A percentile compares a stretch with the other conserved stretches of the same genome.
Conservation (phyloP, 164 flowering plant genomes). For the Taxillus chinensis region DNA sequence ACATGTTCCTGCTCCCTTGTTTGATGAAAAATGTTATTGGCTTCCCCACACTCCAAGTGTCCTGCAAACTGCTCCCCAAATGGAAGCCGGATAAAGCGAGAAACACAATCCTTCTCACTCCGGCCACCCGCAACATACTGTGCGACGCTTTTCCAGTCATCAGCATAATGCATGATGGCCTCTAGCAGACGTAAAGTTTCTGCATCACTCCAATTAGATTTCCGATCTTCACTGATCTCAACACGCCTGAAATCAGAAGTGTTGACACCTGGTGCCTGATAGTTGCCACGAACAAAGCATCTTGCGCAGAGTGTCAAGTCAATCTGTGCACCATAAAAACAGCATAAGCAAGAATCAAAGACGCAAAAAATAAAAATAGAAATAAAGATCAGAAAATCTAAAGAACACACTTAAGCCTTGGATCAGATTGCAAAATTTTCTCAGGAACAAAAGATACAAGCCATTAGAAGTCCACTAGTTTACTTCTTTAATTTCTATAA, state of each 20-base stretch:
- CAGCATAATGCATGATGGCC: constrained; percentile 75
- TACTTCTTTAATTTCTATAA: too few relatives aligned
- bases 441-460: too few relatives aligned
- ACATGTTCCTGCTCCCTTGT: constrained; percentile 16
- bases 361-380: too few relatives aligned
- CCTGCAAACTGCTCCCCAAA: constrained; percentile 67
- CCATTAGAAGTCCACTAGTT: too few relatives aligned
- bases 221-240: constrained; percentile 68
- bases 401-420: too few relatives aligned
- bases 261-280: constrained; percentile 39
- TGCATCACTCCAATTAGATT: constrained; percentile 69
- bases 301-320: constrained; percentile 86
- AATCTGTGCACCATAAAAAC: constrained; percentile 31
- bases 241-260: constrained; percentile 75
- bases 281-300: constrained; percentile 79
- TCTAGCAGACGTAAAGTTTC: constrained; percentile 88
- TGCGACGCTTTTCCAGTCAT: constrained; percentile 91
- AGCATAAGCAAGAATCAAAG: not conserved
- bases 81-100: constrained; percentile 82
- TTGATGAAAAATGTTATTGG: constrained; percentile 16
- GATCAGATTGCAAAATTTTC: too few relatives aligned
- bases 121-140: constrained; percentile 65
- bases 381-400: too few relatives aligned
- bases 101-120: constrained; percentile 75
- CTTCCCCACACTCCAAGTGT: constrained; percentile 29